Percentiles rank a stretch among this genome's conserved stretches.
phyloP scores from a whole-genome alignment of 75 land plant genomes.

The Pinus tabuliformis region DNA sequence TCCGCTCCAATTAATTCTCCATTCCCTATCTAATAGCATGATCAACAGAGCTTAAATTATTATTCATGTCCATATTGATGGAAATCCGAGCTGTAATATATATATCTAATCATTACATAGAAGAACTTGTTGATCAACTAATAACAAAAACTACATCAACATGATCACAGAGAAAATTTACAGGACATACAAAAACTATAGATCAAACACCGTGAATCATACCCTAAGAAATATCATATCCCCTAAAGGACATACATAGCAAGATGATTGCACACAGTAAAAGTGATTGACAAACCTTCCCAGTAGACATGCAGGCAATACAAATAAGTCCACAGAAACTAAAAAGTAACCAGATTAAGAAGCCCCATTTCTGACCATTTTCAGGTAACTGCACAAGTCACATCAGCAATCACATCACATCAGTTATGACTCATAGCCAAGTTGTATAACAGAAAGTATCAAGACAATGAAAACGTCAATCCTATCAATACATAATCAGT shows the following conservation, averaged over 20 bases:
- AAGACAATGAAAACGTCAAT: too few relatives aligned
- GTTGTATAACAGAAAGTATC: too few relatives aligned
- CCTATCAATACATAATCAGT: neutral
- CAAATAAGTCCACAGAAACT: slow-evolving; percentile 91
- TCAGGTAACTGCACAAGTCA: slow-evolving; percentile 70
- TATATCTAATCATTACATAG: neutral
- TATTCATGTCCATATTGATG: neutral
- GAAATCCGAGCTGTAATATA: neutral
- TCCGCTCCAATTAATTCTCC: neutral
- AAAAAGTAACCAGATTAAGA: slow-evolving; percentile 90
- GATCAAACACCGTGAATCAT: neutral
- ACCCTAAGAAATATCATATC: neutral
- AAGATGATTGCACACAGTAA: slow-evolving; percentile 2
- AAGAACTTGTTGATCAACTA: neutral
- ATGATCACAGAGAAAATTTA: too few relatives aligned
- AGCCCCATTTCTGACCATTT: slow-evolving; percentile 97
- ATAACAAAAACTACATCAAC: too few relatives aligned
- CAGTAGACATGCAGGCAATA: slow-evolving; percentile 78
- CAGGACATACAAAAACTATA: neutral
- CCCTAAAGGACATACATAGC: neutral
- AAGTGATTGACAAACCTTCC: slow-evolving; percentile 55
- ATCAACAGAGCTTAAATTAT: neutral
- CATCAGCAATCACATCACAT: neutral
- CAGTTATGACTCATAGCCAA: neutral
- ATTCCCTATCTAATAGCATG: neutral